Evolutionary conservation across 257 asterid genomes (phyloP), one percentile per base, ranked within the genome.

Genomic region (Anisodus tanguticus): DNA sequence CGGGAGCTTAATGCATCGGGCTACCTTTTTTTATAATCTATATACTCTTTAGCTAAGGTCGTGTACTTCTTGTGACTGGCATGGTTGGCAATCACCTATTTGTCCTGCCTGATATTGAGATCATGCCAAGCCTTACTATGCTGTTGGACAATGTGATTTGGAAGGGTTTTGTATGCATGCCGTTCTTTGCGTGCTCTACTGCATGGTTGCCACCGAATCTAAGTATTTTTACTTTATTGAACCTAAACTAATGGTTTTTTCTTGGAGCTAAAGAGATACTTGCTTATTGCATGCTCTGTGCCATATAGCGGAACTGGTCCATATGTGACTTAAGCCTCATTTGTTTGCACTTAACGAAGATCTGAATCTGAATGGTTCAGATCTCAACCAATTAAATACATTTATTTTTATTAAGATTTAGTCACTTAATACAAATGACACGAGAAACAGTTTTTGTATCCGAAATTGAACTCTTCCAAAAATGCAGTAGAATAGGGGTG

Each of bases 251-350:
- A 71, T 2, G 5, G 8, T 43, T 43, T 31, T 47, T 70, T 16
- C 8, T 70, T 70, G 54, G 55, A 71, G 37, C 79, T 43, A 71
- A 8, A 22, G 79, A 43, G 37, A 45, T 71, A 71, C 57, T 71
- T 43, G 16, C 79, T 37, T n/a, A 45, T 47, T 43, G 55, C 79
- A 43, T 71, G 57, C 37, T 45, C 16, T 43, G 17, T n/a, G 57
- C 57, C 57, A 71, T 43, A 16, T 43, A 43, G 37, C 13, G 16
- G 10, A 70, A 70, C 54, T 69, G 53, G 78, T 16, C 35, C 55
- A 5, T 70, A 17, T 41, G 43, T 39, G 55, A 43, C 79, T 70
- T 70, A 41, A 4, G 26, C 2, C 35, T 31, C 35, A 31, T 31
- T 31, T 31, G 2, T 31, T 31, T 31, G 35, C 35, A 31, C 35